phyloP scores from a whole-genome alignment of 1,284 basidiomycete species.

The Psilocybe mexicana region DNA sequence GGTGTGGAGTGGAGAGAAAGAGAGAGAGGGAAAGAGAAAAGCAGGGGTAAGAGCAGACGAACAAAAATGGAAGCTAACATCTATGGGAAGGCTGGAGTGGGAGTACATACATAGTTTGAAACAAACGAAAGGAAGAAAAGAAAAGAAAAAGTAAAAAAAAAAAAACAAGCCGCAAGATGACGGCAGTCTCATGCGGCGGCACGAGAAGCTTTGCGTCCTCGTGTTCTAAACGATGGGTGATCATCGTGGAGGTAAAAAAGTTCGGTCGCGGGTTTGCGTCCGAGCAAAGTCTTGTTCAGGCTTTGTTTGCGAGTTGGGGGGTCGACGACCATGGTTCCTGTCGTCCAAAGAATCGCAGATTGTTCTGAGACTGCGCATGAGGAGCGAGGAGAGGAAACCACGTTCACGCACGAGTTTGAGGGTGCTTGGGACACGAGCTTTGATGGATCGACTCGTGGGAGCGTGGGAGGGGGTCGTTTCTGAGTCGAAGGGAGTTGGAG shows the following conservation, averaged over 20 bases:
- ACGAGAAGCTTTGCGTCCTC: constrained; percentile 36
- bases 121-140: neutral
- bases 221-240: constrained; percentile 29
- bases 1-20: neutral
- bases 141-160: too few species aligned
- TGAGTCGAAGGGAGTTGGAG: constrained; percentile 15
- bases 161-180: constrained; percentile 4
- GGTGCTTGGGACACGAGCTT: constrained; percentile 24
- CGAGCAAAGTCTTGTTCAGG: constrained; percentile 9
- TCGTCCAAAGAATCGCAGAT: constrained; percentile 17
- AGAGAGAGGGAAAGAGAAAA: neutral
- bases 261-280: constrained; percentile 11
- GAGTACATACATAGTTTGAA: constrained; percentile 6
- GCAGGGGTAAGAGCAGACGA: neutral
- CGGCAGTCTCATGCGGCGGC: constrained; percentile 25
- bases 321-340: constrained; percentile 22
- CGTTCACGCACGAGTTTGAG: constrained; percentile 12
- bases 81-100: neutral
- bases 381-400: constrained; percentile 22
- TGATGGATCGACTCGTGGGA: constrained; percentile 16
- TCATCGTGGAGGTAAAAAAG: constrained; percentile 19
- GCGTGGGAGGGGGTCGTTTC: constrained; percentile 12
- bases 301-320: constrained; percentile 2
- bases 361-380: constrained; percentile 19
- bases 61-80: constrained; percentile 10